phyloP scores from a whole-genome alignment of 2,329 filamentous ascomycete genomes.

The Polytolypa hystricis region DNA sequence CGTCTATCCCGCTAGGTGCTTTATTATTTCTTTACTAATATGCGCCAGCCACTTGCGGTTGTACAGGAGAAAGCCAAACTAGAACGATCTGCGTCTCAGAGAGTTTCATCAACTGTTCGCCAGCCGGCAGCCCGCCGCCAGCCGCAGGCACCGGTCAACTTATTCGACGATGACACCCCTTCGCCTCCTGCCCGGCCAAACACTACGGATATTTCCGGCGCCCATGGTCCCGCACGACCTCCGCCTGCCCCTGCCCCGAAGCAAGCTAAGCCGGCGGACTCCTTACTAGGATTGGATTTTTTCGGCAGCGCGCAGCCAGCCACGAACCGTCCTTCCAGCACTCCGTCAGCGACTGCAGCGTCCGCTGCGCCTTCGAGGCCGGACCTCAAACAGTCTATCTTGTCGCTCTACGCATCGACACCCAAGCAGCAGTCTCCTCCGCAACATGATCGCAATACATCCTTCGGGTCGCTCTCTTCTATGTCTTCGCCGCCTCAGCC shows the following conservation, averaged over 20 bases:
- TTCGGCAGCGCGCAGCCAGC: slow-evolving; percentile 61
- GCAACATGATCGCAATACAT: slow-evolving; percentile 48
- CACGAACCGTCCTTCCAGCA: slow-evolving; percentile 69
- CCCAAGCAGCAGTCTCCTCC: slow-evolving; percentile 49
- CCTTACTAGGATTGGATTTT: slow-evolving; percentile 84
- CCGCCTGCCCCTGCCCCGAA: slow-evolving; percentile 46
- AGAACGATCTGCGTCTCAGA: slow-evolving; percentile 47
- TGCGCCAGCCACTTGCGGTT: slow-evolving; percentile 56
- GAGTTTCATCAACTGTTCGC: slow-evolving; percentile 31
- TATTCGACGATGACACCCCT: slow-evolving; percentile 62
- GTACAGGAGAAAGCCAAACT: slow-evolving; percentile 62
- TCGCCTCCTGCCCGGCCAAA: slow-evolving; percentile 58
- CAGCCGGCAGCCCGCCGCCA: slow-evolving; percentile 36
- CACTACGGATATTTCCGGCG: slow-evolving; percentile 45
- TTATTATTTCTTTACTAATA: neutral
- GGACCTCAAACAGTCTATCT: slow-evolving; percentile 91
- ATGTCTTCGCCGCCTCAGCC: slow-evolving; percentile 21
- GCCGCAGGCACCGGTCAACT: slow-evolving; percentile 50
- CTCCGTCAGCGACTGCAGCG: slow-evolving; percentile 50
- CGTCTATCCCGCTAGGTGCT: slow-evolving; percentile 8
- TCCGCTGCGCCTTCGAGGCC: slow-evolving; percentile 59
- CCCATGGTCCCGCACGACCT: slow-evolving; percentile 1
- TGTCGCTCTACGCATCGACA: slow-evolving; percentile 82
- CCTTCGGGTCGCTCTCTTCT: slow-evolving; percentile 60
- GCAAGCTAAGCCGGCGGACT: slow-evolving; percentile 66